Conservation (phyloP, 2,329 filamentous ascomycete species). For the Cytospora leucostoma region DNA sequence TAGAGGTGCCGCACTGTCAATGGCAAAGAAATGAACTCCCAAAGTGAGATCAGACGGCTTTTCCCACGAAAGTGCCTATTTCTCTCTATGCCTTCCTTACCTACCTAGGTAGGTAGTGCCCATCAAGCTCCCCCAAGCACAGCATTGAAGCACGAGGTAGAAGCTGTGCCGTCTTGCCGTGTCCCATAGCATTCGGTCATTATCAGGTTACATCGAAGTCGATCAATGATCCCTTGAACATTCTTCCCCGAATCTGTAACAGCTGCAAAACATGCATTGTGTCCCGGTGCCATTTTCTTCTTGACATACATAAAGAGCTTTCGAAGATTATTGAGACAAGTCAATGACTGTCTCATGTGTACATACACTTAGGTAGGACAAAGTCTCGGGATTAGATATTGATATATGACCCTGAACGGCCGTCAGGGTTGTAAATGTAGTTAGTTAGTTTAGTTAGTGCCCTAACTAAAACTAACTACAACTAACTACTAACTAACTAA, state of each 20-base stretch:
- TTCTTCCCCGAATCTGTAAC: not conserved
- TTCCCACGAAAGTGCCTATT: too few species aligned
- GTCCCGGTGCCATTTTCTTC: constrained; percentile 39
- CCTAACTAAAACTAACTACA: too few species aligned
- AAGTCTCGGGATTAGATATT: not conserved
- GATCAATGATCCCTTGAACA: not conserved
- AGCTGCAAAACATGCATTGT: not conserved
- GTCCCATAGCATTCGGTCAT: not conserved
- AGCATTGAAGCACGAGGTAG: not conserved
- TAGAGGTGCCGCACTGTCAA: too few species aligned
- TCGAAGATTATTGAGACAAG: not conserved
- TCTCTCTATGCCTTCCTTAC: too few species aligned
- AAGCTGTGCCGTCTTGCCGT: not conserved
- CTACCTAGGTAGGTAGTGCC: too few species aligned
- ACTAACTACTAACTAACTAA: too few species aligned
- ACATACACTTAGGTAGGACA: not conserved
- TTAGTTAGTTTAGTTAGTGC: too few species aligned
- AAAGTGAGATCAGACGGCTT: too few species aligned
- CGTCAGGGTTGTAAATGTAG: too few species aligned
- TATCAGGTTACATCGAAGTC: not conserved
- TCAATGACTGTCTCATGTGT: not conserved
- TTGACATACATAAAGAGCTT: constrained; percentile 15
- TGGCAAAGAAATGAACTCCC: too few species aligned
- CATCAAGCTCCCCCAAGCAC: not conserved
- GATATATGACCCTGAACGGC: constrained; percentile 1